A percentile compares a stretch with the other conserved stretches of the same genome.
Evolutionary conservation across 768 basidiomycete species (phyloP).

Genomic region (Roridomyces roridus): DNA sequence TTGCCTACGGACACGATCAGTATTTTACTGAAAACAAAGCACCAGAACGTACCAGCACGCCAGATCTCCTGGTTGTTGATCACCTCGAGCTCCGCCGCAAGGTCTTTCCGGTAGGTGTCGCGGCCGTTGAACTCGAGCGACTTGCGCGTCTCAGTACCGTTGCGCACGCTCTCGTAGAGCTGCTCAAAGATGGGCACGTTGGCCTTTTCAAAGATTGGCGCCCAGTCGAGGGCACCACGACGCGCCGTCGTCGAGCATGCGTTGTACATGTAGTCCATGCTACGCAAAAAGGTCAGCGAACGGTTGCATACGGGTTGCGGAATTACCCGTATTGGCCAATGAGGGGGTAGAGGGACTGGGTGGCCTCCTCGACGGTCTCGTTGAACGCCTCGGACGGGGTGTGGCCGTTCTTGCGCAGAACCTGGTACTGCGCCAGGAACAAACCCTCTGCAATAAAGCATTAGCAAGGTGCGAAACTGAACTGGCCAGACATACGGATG

Average conservation of each 20-base stretch:
- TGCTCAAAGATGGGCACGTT: conserved; percentile 94
- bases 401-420: conserved; percentile 96
- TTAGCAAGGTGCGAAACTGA: not conserved
- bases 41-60: conserved; percentile 73
- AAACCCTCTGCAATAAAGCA: conserved; percentile 74
- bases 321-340: conserved; percentile 91
- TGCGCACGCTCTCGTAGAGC: conserved; percentile 92
- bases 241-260: conserved; percentile 99
- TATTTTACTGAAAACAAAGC: not conserved
- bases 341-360: conserved; percentile 96
- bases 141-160: conserved; percentile 97
- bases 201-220: conserved; percentile 93
- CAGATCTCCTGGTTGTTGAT: conserved; percentile 99
- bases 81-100: conserved; percentile 89
- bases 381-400: conserved; percentile 99
- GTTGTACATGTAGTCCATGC: conserved; percentile 99
- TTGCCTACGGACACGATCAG: conserved; percentile 61
- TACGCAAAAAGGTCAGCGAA: conserved; percentile 33
- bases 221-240: conserved; percentile 99
- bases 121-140: conserved; percentile 96
- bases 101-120: conserved; percentile 89
- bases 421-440: conserved; percentile 99
- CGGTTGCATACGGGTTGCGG: not conserved
- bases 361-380: conserved; percentile 99
- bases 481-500: conserved; percentile 67